Conservation (phyloP, 768 basidiomycete genomes). For the Russula griseocarnosa region DNA sequence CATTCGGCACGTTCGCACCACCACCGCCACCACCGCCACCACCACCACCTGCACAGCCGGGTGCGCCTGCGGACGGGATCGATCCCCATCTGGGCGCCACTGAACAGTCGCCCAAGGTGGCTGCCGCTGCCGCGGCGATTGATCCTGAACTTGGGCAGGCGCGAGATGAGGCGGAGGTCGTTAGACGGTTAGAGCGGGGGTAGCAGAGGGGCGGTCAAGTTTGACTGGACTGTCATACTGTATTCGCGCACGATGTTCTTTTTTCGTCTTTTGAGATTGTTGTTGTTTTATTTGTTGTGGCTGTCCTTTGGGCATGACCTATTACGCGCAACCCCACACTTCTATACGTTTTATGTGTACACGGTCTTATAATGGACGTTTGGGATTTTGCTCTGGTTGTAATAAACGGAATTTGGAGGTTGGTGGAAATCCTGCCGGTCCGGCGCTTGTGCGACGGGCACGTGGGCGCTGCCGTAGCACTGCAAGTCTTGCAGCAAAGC, state of each 20-base stretch:
- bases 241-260: not conserved
- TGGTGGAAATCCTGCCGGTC: not conserved
- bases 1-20: conserved; percentile 43
- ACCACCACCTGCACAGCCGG: conserved; percentile 19
- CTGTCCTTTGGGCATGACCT: not conserved
- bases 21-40: conserved; percentile 11
- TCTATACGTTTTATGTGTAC: conserved; percentile 10
- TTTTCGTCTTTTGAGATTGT: not conserved
- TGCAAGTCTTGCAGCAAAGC: not conserved
- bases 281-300: not conserved
- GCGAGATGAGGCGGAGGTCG: conserved; percentile 37
- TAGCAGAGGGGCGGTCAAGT: not conserved
- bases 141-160: conserved; percentile 38
- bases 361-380: conserved; percentile 14
- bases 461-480: too few relatives aligned
- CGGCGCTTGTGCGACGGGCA: not conserved
- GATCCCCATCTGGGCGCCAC: conserved; percentile 28
- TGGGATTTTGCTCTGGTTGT: not conserved
- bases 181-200: conserved; percentile 33
- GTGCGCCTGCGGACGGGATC: conserved; percentile 27
- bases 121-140: conserved; percentile 27
- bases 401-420: not conserved
- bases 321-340: conserved; percentile 3
- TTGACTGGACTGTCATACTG: not conserved
- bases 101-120: conserved; percentile 12